Base-by-base conservation (phyloP, 2,329 filamentous ascomycete genomes). In the Sarocladiaceae sp. region DNA sequence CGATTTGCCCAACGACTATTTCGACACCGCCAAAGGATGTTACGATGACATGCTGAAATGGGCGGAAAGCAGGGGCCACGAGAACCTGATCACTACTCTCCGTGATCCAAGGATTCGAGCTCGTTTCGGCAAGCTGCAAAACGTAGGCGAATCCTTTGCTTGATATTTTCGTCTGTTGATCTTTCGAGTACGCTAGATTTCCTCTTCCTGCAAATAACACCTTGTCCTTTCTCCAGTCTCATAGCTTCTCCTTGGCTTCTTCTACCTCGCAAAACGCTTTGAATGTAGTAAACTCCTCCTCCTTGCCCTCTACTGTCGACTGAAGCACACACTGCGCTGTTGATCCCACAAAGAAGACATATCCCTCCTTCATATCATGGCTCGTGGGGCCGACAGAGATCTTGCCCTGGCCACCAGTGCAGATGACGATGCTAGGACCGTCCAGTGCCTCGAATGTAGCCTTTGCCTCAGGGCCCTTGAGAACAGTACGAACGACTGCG, bases 191-290 rank as follows among this genome's bases (percentile, higher is more conserved):
- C 15, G 29, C 10, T 8, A 33, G 29, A 33, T 33, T 33, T 33
- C 8, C 8, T 10, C 29, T 8, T 15, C 15, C 29, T 33, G 8
- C 29, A 33, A 33, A 10, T 15, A 33, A 33, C 10, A 10, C 29
- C 8, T 33, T 15, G 29, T 10, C 10, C 29, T 15, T 33, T 33
- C 15, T 33, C 29, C 10, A 33, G 29, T 33, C 29, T 57, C 52
- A 66, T 51, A 66, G 55, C 62, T 63, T 68, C 52, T 64, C 54
- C 56, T 62, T 62, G 18, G 50, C 55, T 8, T 77, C 70, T 33
- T 84, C 81, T 55, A 96, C 76, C 74, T 97, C 92, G 63, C 91
- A 96, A 67, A 96, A 97, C 1, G 93, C 94, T 74, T 92, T 94
- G 76, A 95, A 99, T 0, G 88, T 92, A 23, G 87, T 87, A 59